phyloP scores from a whole-genome alignment of 805 yeast species.

The Ogataea angusta region DNA sequence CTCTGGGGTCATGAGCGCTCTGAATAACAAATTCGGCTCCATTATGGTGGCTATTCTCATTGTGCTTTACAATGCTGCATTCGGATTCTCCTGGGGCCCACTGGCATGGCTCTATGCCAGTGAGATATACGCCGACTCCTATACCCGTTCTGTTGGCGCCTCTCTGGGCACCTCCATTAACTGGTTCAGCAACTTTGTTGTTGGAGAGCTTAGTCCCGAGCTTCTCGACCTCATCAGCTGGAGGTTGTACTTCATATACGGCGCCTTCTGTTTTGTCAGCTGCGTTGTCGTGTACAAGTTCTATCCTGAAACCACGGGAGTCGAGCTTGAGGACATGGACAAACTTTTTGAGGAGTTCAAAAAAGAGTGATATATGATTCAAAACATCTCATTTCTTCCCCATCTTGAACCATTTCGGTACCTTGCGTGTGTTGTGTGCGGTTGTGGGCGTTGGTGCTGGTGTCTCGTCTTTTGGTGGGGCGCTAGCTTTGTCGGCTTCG shows the following conservation, averaged over 20 bases:
- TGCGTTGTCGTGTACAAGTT: slow-evolving; percentile 44
- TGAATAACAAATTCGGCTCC: slow-evolving; percentile 56
- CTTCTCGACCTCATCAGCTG: slow-evolving; percentile 72
- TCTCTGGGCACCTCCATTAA: slow-evolving; percentile 84
- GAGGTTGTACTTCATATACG: slow-evolving; percentile 78
- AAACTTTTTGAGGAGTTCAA: slow-evolving; percentile 38
- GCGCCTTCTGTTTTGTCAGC: slow-evolving; percentile 53
- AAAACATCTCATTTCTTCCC: slow-evolving; percentile 24
- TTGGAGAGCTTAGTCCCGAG: slow-evolving; percentile 88
- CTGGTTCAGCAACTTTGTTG: slow-evolving; percentile 87
- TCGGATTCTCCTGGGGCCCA: slow-evolving; percentile 91
- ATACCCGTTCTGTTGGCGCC: slow-evolving; percentile 81
- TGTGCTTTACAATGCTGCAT: slow-evolving; percentile 72
- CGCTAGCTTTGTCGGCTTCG: not conserved
- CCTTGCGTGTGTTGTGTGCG: slow-evolving; percentile 14
- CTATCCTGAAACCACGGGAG: slow-evolving; percentile 55
- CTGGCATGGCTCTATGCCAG: slow-evolving; percentile 84
- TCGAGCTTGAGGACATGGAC: slow-evolving; percentile 53
- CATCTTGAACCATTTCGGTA: slow-evolving; percentile 35
- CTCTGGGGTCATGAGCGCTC: slow-evolving; percentile 58
- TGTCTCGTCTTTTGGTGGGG: not conserved
- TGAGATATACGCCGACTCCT: slow-evolving; percentile 73
- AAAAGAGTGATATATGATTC: not conserved
- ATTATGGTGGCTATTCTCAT: slow-evolving; percentile 69
- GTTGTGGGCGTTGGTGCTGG: not conserved